Conservation (phyloP, 345 rosid species). For the Eucalyptus marginata region DNA sequence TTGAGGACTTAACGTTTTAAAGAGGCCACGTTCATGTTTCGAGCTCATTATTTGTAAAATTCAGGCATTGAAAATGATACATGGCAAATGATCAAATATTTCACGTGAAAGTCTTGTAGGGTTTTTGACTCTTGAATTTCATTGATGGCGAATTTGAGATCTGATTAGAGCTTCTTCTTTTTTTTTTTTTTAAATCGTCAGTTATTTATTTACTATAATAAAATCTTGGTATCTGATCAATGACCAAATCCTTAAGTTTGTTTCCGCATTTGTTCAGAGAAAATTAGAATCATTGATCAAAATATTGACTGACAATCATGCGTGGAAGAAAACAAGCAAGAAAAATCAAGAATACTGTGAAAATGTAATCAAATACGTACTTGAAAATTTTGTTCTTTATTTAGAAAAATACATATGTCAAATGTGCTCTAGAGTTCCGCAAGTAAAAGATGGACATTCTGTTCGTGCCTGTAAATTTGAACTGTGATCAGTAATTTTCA, state of each 20-base stretch:
- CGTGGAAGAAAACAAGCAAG: too few relatives aligned
- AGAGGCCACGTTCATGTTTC: background rate
- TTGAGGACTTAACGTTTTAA: background rate
- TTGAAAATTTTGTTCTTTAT: background rate
- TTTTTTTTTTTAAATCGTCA: too few relatives aligned
- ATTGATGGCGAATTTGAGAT: background rate
- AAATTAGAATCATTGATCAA: background rate
- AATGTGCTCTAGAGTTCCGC: background rate
- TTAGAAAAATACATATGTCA: background rate
- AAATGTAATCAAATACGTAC: background rate
- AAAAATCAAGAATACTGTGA: background rate
- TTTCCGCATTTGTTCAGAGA: background rate
- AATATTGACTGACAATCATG: too few relatives aligned
- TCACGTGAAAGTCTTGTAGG: background rate
- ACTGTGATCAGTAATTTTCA: too few relatives aligned
- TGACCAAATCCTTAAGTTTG: background rate
- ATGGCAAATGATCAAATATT: background rate
- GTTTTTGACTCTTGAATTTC: background rate
- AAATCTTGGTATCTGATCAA: background rate
- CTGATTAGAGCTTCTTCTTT: too few relatives aligned
- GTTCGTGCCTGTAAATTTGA: too few relatives aligned
- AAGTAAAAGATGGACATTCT: too few relatives aligned
- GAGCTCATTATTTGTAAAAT: background rate
- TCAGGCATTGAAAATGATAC: background rate
- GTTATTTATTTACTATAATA: background rate